Percentiles rank a stretch among this genome's conserved stretches.
Evolutionary conservation across 352 stramenopile species (phyloP).

Genomic region (Phytopythium cucurbitacearum): DNA sequence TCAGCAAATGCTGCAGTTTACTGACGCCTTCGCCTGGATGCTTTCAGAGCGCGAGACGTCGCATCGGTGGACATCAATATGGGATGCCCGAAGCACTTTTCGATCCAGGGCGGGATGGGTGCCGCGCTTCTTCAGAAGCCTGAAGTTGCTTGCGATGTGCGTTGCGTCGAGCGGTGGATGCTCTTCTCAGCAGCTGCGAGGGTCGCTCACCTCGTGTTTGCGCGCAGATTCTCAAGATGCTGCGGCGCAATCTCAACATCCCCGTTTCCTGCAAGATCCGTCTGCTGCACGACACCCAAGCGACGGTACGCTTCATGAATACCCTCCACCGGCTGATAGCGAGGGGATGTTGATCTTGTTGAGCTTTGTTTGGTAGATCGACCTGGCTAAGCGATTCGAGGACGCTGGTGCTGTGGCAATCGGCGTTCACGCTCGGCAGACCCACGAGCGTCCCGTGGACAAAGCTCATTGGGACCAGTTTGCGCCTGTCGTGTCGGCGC

Average conservation of each 20-base stretch:
- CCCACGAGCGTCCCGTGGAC: constrained; percentile 59
- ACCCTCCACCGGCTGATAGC: background rate
- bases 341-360: background rate
- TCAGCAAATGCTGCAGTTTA: background rate
- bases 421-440: constrained; percentile 63
- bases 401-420: constrained; percentile 64
- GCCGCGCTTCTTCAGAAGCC: constrained; percentile 87
- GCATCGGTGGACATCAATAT: constrained; percentile 93
- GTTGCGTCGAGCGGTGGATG: constrained; percentile 1
- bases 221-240: constrained; percentile 70
- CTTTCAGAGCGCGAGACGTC: constrained; percentile 70
- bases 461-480: constrained; percentile 74
- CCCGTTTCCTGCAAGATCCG: constrained; percentile 89
- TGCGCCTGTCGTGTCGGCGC: constrained; percentile 53
- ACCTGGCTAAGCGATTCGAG: constrained; percentile 57
- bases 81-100: constrained; percentile 94
- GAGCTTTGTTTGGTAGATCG: constrained; percentile 32
- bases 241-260: constrained; percentile 75
- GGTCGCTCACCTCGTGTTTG: no score
- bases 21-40: background rate
- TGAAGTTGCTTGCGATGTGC: constrained; percentile 79
- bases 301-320: constrained; percentile 40
- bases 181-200: background rate
- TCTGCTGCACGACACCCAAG: constrained; percentile 52
- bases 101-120: constrained; percentile 90